Evolutionary conservation across 2,329 filamentous ascomycete genomes (phyloP).

Genomic region (Stylonectria norvegica): DNA sequence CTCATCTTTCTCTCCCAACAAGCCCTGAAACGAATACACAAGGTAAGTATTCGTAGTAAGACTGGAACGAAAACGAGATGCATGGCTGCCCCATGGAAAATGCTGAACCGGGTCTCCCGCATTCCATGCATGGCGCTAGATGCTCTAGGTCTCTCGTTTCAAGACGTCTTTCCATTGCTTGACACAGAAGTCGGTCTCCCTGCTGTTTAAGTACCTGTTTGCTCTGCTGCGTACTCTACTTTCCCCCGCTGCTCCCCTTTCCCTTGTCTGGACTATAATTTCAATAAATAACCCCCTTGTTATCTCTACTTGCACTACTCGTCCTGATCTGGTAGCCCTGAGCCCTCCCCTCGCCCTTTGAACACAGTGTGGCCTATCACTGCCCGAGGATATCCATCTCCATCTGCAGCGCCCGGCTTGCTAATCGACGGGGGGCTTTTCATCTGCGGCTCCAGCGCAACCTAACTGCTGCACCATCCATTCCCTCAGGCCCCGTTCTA

Average conservation of each 20-base stretch:
- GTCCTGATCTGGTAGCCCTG: conserved; percentile 17
- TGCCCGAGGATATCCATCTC: conserved; percentile 7
- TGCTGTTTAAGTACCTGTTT: no score
- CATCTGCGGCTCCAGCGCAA: no score
- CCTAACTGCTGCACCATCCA: no score
- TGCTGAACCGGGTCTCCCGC: not conserved
- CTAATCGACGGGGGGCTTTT: conserved; percentile 16
- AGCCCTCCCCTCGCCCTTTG: no score
- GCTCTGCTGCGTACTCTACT: no score
- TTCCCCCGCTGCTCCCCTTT: no score
- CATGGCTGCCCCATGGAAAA: not conserved
- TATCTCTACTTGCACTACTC: no score
- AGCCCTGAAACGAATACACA: no score
- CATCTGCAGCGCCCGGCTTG: conserved; percentile 24
- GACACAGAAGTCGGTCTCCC: conserved; percentile 7
- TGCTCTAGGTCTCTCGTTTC: not conserved
- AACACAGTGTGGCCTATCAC: conserved; percentile 16
- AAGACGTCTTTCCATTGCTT: conserved; percentile 6
- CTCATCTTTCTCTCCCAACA: no score
- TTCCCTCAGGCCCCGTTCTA: no score
- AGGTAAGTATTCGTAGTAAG: no score
- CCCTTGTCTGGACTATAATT: conserved; percentile 10
- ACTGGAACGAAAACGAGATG: not conserved
- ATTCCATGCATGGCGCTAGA: conserved; percentile 1
- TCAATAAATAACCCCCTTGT: no score